Percentiles rank a stretch among this genome's conserved stretches.
Conservation (phyloP, 345 rosid genomes). For the Xanthoceras sorbifolium region DNA sequence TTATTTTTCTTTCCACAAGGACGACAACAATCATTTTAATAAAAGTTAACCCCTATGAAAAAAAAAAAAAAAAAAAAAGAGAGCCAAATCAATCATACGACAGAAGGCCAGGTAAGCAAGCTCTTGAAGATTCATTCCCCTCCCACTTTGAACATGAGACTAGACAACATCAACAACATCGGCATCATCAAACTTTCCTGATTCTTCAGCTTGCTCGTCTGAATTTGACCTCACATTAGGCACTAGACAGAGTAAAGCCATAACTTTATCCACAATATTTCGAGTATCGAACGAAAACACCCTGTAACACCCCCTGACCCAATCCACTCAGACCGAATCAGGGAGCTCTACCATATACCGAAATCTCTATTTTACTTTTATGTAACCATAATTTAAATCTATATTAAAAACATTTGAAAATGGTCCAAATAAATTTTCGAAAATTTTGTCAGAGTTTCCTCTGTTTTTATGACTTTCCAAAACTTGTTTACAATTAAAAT, state of each 20-base stretch:
- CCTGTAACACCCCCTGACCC: no score
- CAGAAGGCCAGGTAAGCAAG: slow-evolving; percentile 83
- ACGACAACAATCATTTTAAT: background rate
- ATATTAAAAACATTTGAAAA: no score
- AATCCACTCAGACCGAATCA: no score
- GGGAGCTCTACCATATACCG: no score
- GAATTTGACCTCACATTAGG: slow-evolving; percentile 50
- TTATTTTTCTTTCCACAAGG: background rate
- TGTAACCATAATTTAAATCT: no score
- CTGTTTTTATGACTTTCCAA: no score
- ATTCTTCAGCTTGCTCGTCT: slow-evolving; percentile 18
- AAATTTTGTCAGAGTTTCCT: no score
- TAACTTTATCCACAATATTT: slow-evolving; percentile 61
- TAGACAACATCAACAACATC: slow-evolving; percentile 55
- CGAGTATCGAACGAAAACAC: slow-evolving; percentile 54
- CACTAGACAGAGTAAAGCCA: slow-evolving; percentile 50
- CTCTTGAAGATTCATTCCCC: slow-evolving; percentile 78
- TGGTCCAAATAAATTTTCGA: no score
- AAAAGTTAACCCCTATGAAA: slow-evolving; percentile 55
- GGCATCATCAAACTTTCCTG: slow-evolving; percentile 34
- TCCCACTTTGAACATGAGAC: slow-evolving; percentile 51
- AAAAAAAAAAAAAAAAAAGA: no score
- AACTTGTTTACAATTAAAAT: no score
- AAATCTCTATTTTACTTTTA: no score
- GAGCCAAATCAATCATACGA: slow-evolving; percentile 81